Evolutionary conservation across 2,329 filamentous ascomycete genomes (phyloP), one percentile per base, ranked within the genome.

Genomic region (Sclerotiophoma versabilis): DNA sequence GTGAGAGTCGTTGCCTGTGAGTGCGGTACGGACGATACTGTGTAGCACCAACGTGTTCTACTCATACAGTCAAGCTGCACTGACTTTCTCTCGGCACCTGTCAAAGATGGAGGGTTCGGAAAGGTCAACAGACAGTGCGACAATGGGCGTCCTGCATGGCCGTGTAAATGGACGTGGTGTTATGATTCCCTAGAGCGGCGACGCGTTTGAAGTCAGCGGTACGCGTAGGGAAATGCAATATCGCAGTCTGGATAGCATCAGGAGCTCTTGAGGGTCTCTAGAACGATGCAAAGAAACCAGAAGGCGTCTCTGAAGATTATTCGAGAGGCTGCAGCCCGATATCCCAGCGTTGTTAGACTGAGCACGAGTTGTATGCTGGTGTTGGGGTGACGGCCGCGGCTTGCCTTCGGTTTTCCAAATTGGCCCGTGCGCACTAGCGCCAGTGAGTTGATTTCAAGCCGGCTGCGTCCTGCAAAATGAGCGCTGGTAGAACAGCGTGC

Each of bases 371-470:
- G 8, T 27, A 10, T 2, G 37, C 14, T 42, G 10, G 41, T 51
- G 49, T 45, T 51, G 33, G 19, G 25, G 49, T 25, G 33, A 26
- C 11, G 41, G 26, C 7, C 20, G 41, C 51, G 39, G 23, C 42
- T 32, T 38, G 43, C 3, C 33, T 39, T 46, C n/a, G 52, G 34
- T 45, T 29, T 55, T 55, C 34, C 5, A 25, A 52, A 19, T 3
- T 34, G 52, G 45, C n/a, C 52, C 33, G 39, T 41, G 39, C 52
- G n/a, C 25, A 27, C 38, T 41, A 41, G 38, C 26, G 39, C 25
- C 23, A 17, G 15, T n/a, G 12, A 46, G 29, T 44, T 48, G 43
- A 54, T 47, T 26, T 54, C 17, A 22, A 23, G 32, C 17, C 37
- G 6, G 44, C 22, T 10, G 36, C 17, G 23, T 32, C 32, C 19